phyloP scores from a whole-genome alignment of 1,139 yeast species.

The Candida frijolesensis region DNA sequence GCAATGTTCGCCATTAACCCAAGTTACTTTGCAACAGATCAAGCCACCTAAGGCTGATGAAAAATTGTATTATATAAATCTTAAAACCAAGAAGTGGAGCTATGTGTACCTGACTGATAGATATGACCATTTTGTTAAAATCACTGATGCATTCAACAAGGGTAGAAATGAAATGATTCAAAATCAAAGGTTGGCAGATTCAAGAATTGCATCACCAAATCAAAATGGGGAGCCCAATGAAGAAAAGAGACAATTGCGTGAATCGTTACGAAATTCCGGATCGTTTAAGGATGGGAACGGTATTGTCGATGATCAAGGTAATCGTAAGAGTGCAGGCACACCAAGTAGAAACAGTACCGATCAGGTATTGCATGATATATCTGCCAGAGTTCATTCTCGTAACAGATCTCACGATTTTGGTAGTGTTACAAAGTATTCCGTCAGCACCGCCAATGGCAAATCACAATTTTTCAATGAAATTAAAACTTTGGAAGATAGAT shows the following conservation, averaged over 20 bases:
- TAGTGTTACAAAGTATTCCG: slow-evolving; percentile 14
- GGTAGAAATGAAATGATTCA: slow-evolving; percentile 64
- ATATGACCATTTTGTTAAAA: slow-evolving; percentile 57
- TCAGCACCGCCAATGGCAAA: slow-evolving; percentile 21
- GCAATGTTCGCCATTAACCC: slow-evolving; percentile 78
- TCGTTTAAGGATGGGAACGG: slow-evolving; percentile 25
- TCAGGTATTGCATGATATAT: slow-evolving; percentile 51
- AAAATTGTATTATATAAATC: slow-evolving; percentile 44
- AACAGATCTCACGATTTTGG: slow-evolving; percentile 53
- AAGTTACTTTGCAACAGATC: slow-evolving; percentile 54
- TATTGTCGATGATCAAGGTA: slow-evolving; percentile 25
- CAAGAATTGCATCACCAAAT: slow-evolving; percentile 16
- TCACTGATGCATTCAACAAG: slow-evolving; percentile 60
- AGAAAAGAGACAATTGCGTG: slow-evolving; percentile 44
- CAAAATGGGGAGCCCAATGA: slow-evolving; percentile 26
- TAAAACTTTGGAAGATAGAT: slow-evolving; percentile 58
- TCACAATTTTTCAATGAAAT: slow-evolving; percentile 43
- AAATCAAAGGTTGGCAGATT: slow-evolving; percentile 47
- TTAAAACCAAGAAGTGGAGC: slow-evolving; percentile 50
- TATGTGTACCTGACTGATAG: slow-evolving; percentile 70
- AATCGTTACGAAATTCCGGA: slow-evolving; percentile 43
- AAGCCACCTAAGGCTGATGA: slow-evolving; percentile 23
- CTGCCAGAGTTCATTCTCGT: slow-evolving; percentile 57
- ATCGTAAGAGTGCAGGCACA: slow-evolving; percentile 28
- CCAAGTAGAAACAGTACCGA: slow-evolving; percentile 40